Percentiles rank a stretch among this genome's conserved stretches.
These are phyloP conservation scores for Allodekkera sacchari DNA, from an alignment of 805 yeast species.

Conservation along the genomic window DNA sequence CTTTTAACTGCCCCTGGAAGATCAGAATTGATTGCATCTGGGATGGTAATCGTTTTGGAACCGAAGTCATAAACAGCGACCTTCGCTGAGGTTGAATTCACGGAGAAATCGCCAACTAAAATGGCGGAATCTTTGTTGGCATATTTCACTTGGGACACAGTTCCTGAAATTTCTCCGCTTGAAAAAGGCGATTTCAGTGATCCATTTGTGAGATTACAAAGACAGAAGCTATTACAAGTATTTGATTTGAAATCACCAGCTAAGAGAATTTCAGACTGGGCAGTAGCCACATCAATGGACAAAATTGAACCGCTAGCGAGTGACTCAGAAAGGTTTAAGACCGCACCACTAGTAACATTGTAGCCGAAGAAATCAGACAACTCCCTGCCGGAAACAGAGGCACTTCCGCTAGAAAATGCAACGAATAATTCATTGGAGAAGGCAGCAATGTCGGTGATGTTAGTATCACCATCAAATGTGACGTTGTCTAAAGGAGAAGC, in stretches of 20 bases:
- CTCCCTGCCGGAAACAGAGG: too few species aligned
- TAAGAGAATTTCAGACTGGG: constrained; percentile 42
- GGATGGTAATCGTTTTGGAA: constrained; percentile 19
- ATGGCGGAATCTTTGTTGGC: constrained; percentile 29
- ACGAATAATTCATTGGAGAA: too few species aligned
- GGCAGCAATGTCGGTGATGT: too few species aligned
- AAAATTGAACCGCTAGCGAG: constrained; percentile 31
- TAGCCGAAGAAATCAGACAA: too few species aligned
- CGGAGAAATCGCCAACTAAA: constrained; percentile 44
- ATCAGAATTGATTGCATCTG: constrained; percentile 14
- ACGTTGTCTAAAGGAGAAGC: constrained; percentile 6
- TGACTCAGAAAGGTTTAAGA: constrained; percentile 31
- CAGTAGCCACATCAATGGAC: constrained; percentile 32
- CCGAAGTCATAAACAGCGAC: constrained; percentile 50
- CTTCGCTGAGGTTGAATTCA: too few species aligned
- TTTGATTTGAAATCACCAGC: constrained; percentile 60
- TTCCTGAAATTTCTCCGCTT: constrained; percentile 45
- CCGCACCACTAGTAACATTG: constrained; percentile 33
- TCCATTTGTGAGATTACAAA: constrained; percentile 39
- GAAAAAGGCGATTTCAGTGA: too few species aligned
- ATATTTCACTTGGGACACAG: constrained; percentile 46
- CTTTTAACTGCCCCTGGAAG: constrained; percentile 26
- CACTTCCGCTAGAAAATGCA: too few species aligned
- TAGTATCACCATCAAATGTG: constrained; percentile 12
- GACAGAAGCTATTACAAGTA: constrained; percentile 55